Evolutionary conservation across 495 filamentous ascomycete species (phyloP), one percentile per base, ranked within the genome.

Genomic region (Neurospora discreta): DNA sequence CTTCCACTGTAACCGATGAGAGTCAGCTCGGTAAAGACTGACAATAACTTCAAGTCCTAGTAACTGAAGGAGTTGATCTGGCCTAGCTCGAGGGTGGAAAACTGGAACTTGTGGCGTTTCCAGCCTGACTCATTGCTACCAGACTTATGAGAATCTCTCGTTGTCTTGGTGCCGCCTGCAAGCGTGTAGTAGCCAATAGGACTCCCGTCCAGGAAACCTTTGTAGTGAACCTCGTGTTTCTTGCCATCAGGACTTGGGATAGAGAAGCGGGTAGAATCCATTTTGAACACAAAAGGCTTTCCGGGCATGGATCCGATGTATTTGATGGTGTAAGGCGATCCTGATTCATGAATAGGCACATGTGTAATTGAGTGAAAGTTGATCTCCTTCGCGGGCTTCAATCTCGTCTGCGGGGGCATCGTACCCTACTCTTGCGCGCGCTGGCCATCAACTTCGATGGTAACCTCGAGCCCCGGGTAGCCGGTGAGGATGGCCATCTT

Each of bases 351-450:
- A 36, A 36, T 36, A 5, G 33, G 33, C 33, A 36, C 33, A 5
- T 36, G 33, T 0, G 33, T 5, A 5, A 36, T 36, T 36, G 33
- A 65, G 52, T 65, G 1, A 15, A 65, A 33, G 1, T 9, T 0
- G 23, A 5, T 30, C 5, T 46, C 36, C 3, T 5, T 10, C 26
- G 40, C 38, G n/a, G 2, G 40, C 20, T 36, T 46, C 7, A 1
- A 23, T 70, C 13, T 71, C 70, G 20, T 72, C 70, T 2, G 52
- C 52, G 18, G 75, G 73, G 30, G 81, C 73, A 2, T 79, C 73
- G 65, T 82, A 83, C 11, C 83, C 82, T 82, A 83, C 11, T 84
- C 82, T 3, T 60, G 26, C 4, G 77, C 71, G 3, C 74, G 71
- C 41, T 41, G n/a, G 0, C 74, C 78, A 15, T 75, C 71, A 7